These are phyloP conservation scores for Thielaviopsis punctulata DNA, from an alignment of 2,329 filamentous ascomycete genomes.

Conservation along the genomic window DNA sequence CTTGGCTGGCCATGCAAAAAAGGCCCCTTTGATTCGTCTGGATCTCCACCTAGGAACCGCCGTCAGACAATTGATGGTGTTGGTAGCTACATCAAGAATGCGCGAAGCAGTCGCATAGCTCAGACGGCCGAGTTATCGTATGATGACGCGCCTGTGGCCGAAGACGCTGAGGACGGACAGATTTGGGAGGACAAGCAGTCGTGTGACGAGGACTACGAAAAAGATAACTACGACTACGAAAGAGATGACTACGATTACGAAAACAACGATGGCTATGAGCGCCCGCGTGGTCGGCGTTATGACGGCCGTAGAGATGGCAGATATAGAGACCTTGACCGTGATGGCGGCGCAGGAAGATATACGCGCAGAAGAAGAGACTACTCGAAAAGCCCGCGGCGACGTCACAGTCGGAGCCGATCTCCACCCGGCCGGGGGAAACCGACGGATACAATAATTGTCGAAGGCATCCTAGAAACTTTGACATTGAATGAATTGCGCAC, in stretches of 20 bases:
- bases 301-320: slow-evolving; percentile 10
- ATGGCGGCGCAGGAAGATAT: slow-evolving; percentile 6
- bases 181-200: slow-evolving; percentile 4
- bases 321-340: slow-evolving; percentile 12
- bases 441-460: slow-evolving; percentile 36
- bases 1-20: slow-evolving; percentile 13
- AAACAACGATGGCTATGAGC: slow-evolving; percentile 10
- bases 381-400: slow-evolving; percentile 12
- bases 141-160: slow-evolving; percentile 4
- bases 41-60: slow-evolving; percentile 22
- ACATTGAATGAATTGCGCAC: slow-evolving; percentile 4
- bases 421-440: slow-evolving; percentile 24
- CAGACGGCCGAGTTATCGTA: neutral
- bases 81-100: slow-evolving; percentile 21
- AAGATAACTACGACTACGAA: slow-evolving; percentile 13
- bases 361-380: neutral
- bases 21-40: slow-evolving; percentile 26
- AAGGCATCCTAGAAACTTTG: slow-evolving; percentile 27
- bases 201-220: slow-evolving; percentile 9
- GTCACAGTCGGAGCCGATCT: slow-evolving; percentile 19
- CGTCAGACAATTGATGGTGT: slow-evolving; percentile 19
- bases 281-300: slow-evolving; percentile 11
- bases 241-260: slow-evolving; percentile 13
- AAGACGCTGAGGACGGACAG: slow-evolving; percentile 17
- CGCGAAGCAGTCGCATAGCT: slow-evolving; percentile 18